Evolutionary conservation across 805 yeast species (phyloP).

Genomic region (Kodamaea nitidulidarum): DNA sequence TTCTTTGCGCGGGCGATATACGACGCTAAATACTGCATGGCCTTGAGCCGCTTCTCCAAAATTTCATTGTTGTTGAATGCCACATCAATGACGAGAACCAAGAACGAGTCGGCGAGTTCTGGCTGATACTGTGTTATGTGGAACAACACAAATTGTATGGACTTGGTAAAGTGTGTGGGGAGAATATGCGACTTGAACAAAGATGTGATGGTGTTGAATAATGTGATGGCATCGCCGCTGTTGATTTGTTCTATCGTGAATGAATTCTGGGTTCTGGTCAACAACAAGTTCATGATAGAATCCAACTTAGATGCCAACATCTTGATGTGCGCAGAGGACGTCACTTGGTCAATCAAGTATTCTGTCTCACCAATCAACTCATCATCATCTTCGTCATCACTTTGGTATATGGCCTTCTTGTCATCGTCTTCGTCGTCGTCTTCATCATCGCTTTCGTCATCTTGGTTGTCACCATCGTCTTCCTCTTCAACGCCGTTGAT

Average conservation of each 20-base stretch:
- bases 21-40: slow-evolving; percentile 88
- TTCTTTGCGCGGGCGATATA: slow-evolving; percentile 83
- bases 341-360: slow-evolving; percentile 39
- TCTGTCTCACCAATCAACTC: slow-evolving; percentile 40
- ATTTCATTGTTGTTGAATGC: slow-evolving; percentile 70
- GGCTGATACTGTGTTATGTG: slow-evolving; percentile 76
- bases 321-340: slow-evolving; percentile 44
- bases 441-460: slow-evolving; percentile 13
- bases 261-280: slow-evolving; percentile 45
- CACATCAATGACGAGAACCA: slow-evolving; percentile 77
- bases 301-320: slow-evolving; percentile 69
- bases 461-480: slow-evolving; percentile 32
- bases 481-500: slow-evolving; percentile 47
- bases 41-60: slow-evolving; percentile 74
- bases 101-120: slow-evolving; percentile 78
- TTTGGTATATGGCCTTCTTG: slow-evolving; percentile 16
- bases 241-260: slow-evolving; percentile 50
- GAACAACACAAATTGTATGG: slow-evolving; percentile 81
- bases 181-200: slow-evolving; percentile 77
- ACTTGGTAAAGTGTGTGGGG: slow-evolving; percentile 88
- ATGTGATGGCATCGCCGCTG: slow-evolving; percentile 59
- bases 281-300: slow-evolving; percentile 54
- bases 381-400: slow-evolving; percentile 17
- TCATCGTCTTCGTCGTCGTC: slow-evolving; percentile 24
- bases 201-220: slow-evolving; percentile 71